Evolutionary conservation across 2,329 filamentous ascomycete species (phyloP), one percentile per base, ranked within the genome.

Genomic region (Chaetomium sp.): DNA sequence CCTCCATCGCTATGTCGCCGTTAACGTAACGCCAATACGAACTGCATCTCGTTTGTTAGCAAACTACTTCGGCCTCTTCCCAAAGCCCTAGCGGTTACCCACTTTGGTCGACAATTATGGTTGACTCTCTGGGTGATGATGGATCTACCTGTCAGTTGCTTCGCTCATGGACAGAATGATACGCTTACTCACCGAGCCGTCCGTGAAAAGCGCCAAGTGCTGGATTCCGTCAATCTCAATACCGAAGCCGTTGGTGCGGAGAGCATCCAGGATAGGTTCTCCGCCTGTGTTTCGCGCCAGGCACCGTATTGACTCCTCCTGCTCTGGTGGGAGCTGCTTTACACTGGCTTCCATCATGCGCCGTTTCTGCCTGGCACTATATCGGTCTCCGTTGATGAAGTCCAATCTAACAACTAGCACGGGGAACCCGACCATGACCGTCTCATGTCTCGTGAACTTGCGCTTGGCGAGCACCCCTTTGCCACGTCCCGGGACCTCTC

Each of bases 161-260:
- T 16, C 27, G 5, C 23, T n/a, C 16, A 12, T 19, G 16, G 25
- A 16, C 1, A 13, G 2, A 25, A 49, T n/a, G 5, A 54, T 54
- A 23, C 8, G 55, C 58, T 1, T 12, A 64, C 71, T 53, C 51
- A 73, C 71, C 64, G 70, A 72, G 10, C 67, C 70, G 19, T 70
- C 68, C 0, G 67, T 23, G 23, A 69, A 71, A 29, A 74, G 35
- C 0, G 67, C 70, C 60, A 73, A 67, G 60, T 74, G 69, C 9
- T 66, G 65, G 4, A 70, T 68, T 3, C 69, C 72, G 4, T 67
- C 69, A 31, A 74, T 57, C 25, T 74, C 72, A 31, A 74, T 57
- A 2, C 70, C 69, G 56, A 73, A 74, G 13, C 70, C 71, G 45
- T 73, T 74, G 13, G 70, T 73, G 27, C 63, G 66, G 19, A 74